Conservation (phyloP, 2,329 filamentous ascomycete species). For the Fusarium sp. region DNA sequence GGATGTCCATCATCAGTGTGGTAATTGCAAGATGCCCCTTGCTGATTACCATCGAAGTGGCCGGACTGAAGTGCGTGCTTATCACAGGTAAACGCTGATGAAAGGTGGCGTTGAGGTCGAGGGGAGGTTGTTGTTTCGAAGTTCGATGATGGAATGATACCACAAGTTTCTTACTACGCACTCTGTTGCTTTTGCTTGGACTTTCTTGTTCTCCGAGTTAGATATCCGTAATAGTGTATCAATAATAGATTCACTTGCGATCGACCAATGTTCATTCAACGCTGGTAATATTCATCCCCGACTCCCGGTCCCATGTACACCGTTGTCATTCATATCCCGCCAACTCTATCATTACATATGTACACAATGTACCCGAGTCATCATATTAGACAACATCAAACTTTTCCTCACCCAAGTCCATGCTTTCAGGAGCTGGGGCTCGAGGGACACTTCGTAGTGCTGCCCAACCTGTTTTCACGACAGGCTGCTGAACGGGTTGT, state of each 20-base stretch:
- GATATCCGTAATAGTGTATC: background rate
- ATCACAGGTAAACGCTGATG: background rate
- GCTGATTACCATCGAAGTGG: conserved; percentile 41
- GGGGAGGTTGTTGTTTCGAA: background rate
- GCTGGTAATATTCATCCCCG: background rate
- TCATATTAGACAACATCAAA: conserved; percentile 50
- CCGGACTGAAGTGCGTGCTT: conserved; percentile 35
- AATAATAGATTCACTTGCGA: background rate
- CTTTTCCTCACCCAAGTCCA: conserved; percentile 51
- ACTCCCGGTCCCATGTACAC: conserved; percentile 4
- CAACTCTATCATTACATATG: conserved; percentile 22
- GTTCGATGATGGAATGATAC: conserved; percentile 5
- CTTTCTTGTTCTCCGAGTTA: background rate
- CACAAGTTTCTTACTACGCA: background rate
- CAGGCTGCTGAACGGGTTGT: conserved; percentile 21
- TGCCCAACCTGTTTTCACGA: conserved; percentile 51
- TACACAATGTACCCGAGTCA: background rate
- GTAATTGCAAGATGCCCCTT: conserved; percentile 35
- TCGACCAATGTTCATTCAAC: background rate
- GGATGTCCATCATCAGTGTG: conserved; percentile 42
- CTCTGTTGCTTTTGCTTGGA: background rate
- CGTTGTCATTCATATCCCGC: background rate
- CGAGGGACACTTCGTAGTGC: conserved; percentile 44
- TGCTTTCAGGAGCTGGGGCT: conserved; percentile 41
- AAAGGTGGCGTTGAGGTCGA: too few species aligned